These are phyloP conservation scores for Scenedesmus sp. DNA, from an alignment of 163 green algal genomes.

Conservation along the genomic window DNA sequence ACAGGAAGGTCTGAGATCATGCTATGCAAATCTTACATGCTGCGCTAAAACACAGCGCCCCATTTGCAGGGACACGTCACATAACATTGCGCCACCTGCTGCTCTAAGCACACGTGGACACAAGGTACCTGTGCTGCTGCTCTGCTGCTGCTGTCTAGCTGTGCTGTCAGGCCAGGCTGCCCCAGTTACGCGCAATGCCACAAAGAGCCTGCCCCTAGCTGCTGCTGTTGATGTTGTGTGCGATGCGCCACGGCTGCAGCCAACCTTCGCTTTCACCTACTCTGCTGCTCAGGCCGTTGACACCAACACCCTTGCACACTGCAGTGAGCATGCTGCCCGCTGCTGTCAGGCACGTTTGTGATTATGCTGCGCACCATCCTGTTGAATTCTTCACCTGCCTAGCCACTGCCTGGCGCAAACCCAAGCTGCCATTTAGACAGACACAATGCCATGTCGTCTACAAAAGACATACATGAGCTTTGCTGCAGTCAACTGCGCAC, in stretches of 20 bases:
- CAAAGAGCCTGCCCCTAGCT: no score
- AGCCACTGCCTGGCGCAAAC: slow-evolving; percentile 53
- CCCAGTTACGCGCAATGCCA: no score
- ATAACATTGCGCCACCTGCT: no score
- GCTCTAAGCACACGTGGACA: no score
- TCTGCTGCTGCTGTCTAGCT: background rate
- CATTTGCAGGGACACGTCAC: no score
- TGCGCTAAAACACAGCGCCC: no score
- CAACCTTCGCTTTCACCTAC: background rate
- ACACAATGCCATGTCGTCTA: no score
- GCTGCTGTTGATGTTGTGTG: no score
- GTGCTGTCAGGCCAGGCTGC: no score
- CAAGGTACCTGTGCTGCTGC: background rate
- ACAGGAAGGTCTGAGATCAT: background rate
- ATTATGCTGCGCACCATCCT: slow-evolving; percentile 85
- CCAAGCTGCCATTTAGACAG: no score
- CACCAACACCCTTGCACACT: background rate
- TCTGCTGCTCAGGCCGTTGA: background rate
- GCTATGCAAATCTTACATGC: background rate
- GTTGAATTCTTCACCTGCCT: slow-evolving; percentile 94
- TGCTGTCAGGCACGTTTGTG: background rate
- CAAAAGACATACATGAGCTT: no score
- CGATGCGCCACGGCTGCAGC: background rate
- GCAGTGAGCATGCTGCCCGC: background rate
- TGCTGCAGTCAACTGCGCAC: slow-evolving; percentile 54